These are phyloP conservation scores for Colletotrichum falcatum DNA, from an alignment of 2,329 filamentous ascomycete species.

Conservation along the genomic window DNA sequence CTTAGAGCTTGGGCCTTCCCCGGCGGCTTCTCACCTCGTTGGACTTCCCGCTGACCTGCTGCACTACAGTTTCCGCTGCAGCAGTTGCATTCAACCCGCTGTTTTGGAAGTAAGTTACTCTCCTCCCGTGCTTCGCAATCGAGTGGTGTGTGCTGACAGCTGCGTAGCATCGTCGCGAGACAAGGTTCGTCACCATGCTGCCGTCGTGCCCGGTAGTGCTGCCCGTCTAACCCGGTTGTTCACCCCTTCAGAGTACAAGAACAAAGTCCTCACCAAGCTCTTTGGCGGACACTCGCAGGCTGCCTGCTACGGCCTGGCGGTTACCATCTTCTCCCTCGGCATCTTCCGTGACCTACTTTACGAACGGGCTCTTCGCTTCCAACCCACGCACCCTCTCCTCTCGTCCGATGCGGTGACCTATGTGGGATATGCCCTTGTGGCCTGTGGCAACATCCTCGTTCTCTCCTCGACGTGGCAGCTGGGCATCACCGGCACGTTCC, in stretches of 20 bases:
- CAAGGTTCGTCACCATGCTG: constrained; percentile 67
- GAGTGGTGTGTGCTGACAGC: constrained; percentile 50
- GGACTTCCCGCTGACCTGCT: constrained; percentile 41
- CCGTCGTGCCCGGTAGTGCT: constrained; percentile 16
- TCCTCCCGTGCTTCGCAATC: constrained; percentile 7
- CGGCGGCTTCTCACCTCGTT: constrained; percentile 11
- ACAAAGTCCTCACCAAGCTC: constrained; percentile 87
- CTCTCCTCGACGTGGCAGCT: constrained; percentile 90
- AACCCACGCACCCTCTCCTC: constrained; percentile 81
- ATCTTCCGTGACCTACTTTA: constrained; percentile 90
- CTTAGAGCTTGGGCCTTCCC: constrained; percentile 34
- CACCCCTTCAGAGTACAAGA: constrained; percentile 83
- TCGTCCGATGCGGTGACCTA: constrained; percentile 69
- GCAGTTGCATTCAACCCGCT: constrained; percentile 95
- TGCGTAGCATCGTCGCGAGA: constrained; percentile 80
- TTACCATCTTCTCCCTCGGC: constrained; percentile 90
- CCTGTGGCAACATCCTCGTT: constrained; percentile 84
- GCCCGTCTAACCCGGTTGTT: constrained; percentile 24
- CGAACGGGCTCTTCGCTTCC: constrained; percentile 82
- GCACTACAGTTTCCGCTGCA: constrained; percentile 76
- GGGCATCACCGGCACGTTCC: constrained; percentile 93
- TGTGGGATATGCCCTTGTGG: constrained; percentile 78
- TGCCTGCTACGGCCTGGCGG: constrained; percentile 91
- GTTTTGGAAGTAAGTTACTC: constrained; percentile 93
- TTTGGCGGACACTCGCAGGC: constrained; percentile 81